A percentile compares a stretch with the other conserved stretches of the same genome.
Evolutionary conservation across 1,284 basidiomycete species (phyloP).

Genomic region (Rhodotorula sp.): DNA sequence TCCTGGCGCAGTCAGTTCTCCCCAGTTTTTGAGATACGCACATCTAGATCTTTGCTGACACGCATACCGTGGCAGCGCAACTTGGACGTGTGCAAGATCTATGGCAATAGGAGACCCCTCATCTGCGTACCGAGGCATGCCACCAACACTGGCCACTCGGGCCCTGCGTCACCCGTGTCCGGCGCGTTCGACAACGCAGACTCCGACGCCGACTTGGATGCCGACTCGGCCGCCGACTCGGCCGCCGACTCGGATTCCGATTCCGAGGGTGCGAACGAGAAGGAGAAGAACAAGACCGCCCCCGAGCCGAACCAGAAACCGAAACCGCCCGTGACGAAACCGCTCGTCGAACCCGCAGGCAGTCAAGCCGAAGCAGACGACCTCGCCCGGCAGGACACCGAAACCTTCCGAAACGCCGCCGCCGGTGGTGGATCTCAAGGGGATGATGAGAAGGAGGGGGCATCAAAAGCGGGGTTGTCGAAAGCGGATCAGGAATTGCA

Average conservation of each 20-base stretch:
- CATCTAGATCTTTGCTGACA: background rate
- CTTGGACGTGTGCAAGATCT: constrained; percentile 30
- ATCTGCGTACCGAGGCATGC: constrained; percentile 12
- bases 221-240: background rate
- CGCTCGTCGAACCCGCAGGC: background rate
- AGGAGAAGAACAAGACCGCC: background rate
- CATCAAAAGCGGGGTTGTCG: background rate
- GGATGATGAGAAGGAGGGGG: background rate
- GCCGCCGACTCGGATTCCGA: background rate
- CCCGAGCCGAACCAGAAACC: background rate
- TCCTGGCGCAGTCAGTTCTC: constrained; percentile 18
- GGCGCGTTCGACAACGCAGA: background rate
- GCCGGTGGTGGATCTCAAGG: background rate
- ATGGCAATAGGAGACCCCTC: constrained; percentile 26
- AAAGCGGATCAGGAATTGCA: constrained; percentile 4
- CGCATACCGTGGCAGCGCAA: constrained; percentile 4
- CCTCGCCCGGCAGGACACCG: background rate
- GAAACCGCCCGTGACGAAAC: background rate
- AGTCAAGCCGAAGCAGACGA: background rate
- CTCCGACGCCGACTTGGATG: too few species aligned
- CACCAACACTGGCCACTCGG: background rate
- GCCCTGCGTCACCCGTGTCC: background rate
- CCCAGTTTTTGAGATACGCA: too few species aligned
- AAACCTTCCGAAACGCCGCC: background rate
- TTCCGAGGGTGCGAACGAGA: background rate